Base-by-base conservation (phyloP, 192 early-diverging fungal species). In the Diversispora epigaea region DNA sequence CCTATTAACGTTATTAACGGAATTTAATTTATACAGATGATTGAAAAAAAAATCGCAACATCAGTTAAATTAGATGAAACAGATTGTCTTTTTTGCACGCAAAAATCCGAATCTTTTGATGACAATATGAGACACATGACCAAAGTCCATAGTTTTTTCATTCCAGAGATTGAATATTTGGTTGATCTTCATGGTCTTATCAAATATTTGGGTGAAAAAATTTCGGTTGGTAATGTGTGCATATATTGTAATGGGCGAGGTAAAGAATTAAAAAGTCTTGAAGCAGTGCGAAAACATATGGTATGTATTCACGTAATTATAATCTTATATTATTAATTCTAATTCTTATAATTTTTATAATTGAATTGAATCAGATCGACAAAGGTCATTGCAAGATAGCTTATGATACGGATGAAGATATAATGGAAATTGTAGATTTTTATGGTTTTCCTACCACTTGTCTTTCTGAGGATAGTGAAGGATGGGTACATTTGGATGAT, bases 351-450 rank as follows among this genome's bases (percentile, higher is more conserved):
- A 21, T 19, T 43, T 3, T 19, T 17, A 17, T 11, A 22, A 25
- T 10, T 15, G 3, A 11, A 11, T 69, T 14, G 56, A 40, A 39
- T 46, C 77, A 91, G 89, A 76, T 86, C 46, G 92, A 93, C 81
- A 98, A 97, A 85, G 95, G 95, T 22, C 98, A 98, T 81, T 94
- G 93, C 79, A 97, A 94, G 85, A 93, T 99, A 77, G 89, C 91
- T n/a, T 97, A 98, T 78, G 95, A 97, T 67, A 89, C 91, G 63
- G 97, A 94, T 39, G 89, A 90, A 4, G 96, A 99, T 75, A 88
- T 91, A 68, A 84, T 92, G 75, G 97, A 98, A 80, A 82, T 99
- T 64, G 90, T 88, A 4, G 96, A 98, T 75, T 99, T 91, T 84
- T 99, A 99, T 83, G 95, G 97, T 82, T 99, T 96, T 83, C 89